Evolutionary conservation across 1,139 yeast genomes (phyloP), one percentile per base, ranked within the genome.

Genomic region (Hyphopichia fennica): DNA sequence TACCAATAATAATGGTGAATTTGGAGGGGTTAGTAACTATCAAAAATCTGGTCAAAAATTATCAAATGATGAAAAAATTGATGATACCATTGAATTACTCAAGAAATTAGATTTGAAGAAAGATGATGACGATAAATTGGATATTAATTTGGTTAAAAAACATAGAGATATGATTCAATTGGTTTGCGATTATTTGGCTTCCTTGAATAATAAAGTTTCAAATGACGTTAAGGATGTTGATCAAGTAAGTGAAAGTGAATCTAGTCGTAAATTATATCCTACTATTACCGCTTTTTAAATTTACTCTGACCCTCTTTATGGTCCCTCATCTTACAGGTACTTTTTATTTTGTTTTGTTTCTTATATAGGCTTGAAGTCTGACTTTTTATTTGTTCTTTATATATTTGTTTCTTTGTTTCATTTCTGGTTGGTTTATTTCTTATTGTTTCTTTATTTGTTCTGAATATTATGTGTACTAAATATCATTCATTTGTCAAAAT

Each of bases 281-380:
- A 62, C 66, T 15, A 72, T 73, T 41, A 60, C 75, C 40, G 75
- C 76, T 33, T 72, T 72, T 51, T 73, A 60, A 51, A 4, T 16
- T 14, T 15, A 22, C 15, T 13, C 35, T 35, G n/a, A n/a, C n/a
- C n/a, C n/a, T n/a, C n/a, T n/a, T n/a, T n/a, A n/a, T n/a, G n/a
- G n/a, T n/a, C 7, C 15, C n/a, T 28, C 11, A 23, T 14, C 31
- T 31, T 38, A 30, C 37, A 39, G 31, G 25, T 34, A 35, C 30
- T 37, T 33, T 36, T 39, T 37, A 15, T 28, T 38, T 44, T 39
- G 23, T 35, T 27, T 39, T 35, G 35, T 34, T 7, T 27, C 11
- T 27, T 10, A 27, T 7, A 11, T 11, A 5, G 8, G 29, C 11
- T 27, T 7, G 29, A n/a, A n/a, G 11, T 13, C 11, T 11, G 8